Evolutionary conservation across 2,329 filamentous ascomycete genomes (phyloP).

Genomic region (Fusarium udum): DNA sequence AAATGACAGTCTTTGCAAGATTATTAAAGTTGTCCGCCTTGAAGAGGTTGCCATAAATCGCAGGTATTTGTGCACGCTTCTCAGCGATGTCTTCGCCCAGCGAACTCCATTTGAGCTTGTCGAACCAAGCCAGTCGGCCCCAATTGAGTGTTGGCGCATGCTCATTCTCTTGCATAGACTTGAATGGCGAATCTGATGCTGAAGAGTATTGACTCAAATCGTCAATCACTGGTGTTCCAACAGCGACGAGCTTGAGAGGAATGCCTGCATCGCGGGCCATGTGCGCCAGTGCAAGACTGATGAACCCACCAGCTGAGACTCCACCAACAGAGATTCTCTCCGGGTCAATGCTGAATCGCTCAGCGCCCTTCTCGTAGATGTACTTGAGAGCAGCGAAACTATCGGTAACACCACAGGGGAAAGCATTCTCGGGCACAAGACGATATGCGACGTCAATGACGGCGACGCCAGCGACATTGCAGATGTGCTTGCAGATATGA

Average conservation of each 20-base stretch:
- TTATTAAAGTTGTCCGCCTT: slow-evolving; percentile 2
- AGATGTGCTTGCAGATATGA: slow-evolving; percentile 59
- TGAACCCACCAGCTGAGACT: slow-evolving; percentile 5
- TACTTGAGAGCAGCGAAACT: slow-evolving; percentile 13
- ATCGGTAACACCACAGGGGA: slow-evolving; percentile 3
- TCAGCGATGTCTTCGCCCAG: background rate
- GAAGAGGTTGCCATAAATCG: background rate
- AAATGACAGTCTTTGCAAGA: background rate
- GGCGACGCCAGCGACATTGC: slow-evolving; percentile 53
- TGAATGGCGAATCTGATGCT: slow-evolving; percentile 2
- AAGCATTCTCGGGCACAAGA: background rate
- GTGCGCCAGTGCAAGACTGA: slow-evolving; percentile 5
- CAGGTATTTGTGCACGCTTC: background rate
- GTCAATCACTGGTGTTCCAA: slow-evolving; percentile 7
- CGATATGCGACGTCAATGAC: slow-evolving; percentile 53
- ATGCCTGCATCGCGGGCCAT: slow-evolving; percentile 3
- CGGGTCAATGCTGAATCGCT: background rate
- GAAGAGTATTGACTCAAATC: slow-evolving; percentile 3
- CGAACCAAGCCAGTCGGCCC: slow-evolving; percentile 3
- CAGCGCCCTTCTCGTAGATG: background rate
- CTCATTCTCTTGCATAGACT: background rate
- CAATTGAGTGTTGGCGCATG: slow-evolving; percentile 11
- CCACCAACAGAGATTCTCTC: background rate
- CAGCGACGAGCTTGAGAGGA: slow-evolving; percentile 1
- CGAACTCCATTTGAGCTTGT: slow-evolving; percentile 15